Percentiles rank a stretch among this genome's conserved stretches.
phyloP scores from a whole-genome alignment of 768 basidiomycete species.

The Mycena capillaripes region DNA sequence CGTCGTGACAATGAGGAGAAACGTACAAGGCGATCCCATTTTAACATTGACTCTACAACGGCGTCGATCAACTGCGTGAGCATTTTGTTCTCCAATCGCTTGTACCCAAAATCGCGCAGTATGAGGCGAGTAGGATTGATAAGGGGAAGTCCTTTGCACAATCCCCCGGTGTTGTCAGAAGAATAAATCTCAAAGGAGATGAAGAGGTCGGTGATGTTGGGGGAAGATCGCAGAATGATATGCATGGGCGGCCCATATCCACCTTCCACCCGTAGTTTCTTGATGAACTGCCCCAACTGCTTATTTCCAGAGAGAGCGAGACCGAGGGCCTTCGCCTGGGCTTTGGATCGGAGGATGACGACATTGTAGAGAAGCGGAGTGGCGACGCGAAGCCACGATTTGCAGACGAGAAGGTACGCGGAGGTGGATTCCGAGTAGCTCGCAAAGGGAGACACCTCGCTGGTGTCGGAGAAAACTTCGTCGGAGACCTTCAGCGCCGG shows the following conservation, averaged over 20 bases:
- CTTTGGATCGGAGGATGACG: conserved; percentile 44
- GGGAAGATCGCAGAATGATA: background rate
- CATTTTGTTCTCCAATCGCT: conserved; percentile 7
- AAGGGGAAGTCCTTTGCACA: conserved; percentile 20
- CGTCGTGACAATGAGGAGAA: background rate
- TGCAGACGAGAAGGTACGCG: conserved; percentile 40
- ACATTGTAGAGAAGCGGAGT: conserved; percentile 44
- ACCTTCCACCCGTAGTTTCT: conserved; percentile 43
- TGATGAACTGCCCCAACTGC: conserved; percentile 38
- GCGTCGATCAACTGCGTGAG: background rate
- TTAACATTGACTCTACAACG: background rate
- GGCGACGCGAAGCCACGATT: conserved; percentile 45
- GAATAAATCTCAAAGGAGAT: conserved; percentile 8
- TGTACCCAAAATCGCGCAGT: background rate
- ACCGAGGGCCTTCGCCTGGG: conserved; percentile 43
- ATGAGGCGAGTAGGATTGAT: conserved; percentile 25
- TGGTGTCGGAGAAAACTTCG: conserved; percentile 33
- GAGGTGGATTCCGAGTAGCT: conserved; percentile 35
- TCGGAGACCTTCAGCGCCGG: conserved; percentile 39
- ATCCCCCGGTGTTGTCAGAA: conserved; percentile 16
- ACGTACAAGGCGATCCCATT: conserved; percentile 23
- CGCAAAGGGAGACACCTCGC: conserved; percentile 33
- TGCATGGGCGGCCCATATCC: conserved; percentile 30
- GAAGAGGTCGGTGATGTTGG: conserved; percentile 21
- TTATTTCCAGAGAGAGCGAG: conserved; percentile 30